Conservation (phyloP, 139 green algal genomes). For the Micromonas commoda region DNA sequence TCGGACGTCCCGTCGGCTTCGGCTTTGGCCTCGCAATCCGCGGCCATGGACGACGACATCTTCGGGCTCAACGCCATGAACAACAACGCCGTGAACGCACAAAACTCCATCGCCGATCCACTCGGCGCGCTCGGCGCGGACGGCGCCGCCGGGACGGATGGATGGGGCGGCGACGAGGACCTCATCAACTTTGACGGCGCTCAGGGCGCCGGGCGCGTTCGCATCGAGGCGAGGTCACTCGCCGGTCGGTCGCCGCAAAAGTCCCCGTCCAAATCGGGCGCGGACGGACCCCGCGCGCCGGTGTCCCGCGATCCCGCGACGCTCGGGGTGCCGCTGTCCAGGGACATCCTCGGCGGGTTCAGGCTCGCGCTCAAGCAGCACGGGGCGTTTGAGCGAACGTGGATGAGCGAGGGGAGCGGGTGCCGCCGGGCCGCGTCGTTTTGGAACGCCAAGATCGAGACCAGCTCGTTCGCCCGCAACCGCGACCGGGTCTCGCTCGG, state of each 20-base stretch:
- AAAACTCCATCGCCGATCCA: not conserved
- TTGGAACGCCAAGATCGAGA: not conserved
- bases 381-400: not conserved
- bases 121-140: not conserved
- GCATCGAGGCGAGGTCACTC: not conserved
- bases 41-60: no score
- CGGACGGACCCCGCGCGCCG: no score
- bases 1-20: no score
- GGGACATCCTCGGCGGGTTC: not conserved
- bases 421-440: not conserved
- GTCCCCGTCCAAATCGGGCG: not conserved
- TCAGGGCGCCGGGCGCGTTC: not conserved
- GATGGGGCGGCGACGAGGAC: conserved; percentile 10
- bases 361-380: not conserved
- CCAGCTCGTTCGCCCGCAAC: not conserved
- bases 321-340: not conserved
- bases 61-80: not conserved
- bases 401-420: not conserved
- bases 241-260: not conserved
- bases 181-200: not conserved
- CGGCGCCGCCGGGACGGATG: not conserved
- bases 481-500: not conserved
- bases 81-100: not conserved
- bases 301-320: no score
- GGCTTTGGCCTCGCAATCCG: no score